Evolutionary conservation across 1,139 yeast genomes (phyloP).

Genomic region (Yamadazyma pseudoaaseri): DNA sequence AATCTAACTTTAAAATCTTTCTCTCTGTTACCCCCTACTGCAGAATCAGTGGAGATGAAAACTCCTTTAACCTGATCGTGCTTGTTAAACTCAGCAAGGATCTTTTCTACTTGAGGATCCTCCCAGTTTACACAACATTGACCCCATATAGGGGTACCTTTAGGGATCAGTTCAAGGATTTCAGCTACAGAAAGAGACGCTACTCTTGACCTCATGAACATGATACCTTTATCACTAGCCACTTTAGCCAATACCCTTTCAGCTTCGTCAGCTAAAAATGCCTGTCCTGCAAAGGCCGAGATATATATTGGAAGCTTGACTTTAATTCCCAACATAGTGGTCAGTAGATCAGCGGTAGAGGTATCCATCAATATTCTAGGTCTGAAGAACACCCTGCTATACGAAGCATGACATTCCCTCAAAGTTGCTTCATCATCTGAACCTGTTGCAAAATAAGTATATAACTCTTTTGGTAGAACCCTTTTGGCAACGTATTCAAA

Average conservation of each 20-base stretch:
- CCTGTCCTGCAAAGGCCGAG: conserved; percentile 59
- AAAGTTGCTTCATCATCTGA: conserved; percentile 82
- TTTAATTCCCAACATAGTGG: conserved; percentile 45
- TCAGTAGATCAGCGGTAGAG: conserved; percentile 38
- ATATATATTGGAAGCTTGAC: conserved; percentile 54
- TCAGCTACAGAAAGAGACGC: conserved; percentile 53
- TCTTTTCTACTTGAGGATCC: conserved; percentile 17
- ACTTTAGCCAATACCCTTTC: conserved; percentile 50
- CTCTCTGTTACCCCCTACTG: conserved; percentile 24
- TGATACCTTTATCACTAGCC: conserved; percentile 41
- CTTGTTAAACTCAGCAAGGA: conserved; percentile 17
- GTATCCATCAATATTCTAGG: conserved; percentile 74
- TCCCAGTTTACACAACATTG: conserved; percentile 46
- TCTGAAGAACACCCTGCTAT: conserved; percentile 75
- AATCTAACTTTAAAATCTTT: conserved; percentile 21
- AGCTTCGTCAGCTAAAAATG: conserved; percentile 54
- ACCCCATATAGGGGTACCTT: conserved; percentile 24
- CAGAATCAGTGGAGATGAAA: conserved; percentile 27
- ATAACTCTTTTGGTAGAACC: conserved; percentile 65
- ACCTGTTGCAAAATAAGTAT: conserved; percentile 88
- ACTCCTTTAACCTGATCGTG: conserved; percentile 23
- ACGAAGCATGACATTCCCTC: conserved; percentile 81
- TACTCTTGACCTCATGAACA: conserved; percentile 57
- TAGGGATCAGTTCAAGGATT: conserved; percentile 15
- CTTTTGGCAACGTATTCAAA: conserved; percentile 76